Evolutionary conservation across 2,329 filamentous ascomycete genomes (phyloP).

Genomic region (Ceratocystis albifundus): DNA sequence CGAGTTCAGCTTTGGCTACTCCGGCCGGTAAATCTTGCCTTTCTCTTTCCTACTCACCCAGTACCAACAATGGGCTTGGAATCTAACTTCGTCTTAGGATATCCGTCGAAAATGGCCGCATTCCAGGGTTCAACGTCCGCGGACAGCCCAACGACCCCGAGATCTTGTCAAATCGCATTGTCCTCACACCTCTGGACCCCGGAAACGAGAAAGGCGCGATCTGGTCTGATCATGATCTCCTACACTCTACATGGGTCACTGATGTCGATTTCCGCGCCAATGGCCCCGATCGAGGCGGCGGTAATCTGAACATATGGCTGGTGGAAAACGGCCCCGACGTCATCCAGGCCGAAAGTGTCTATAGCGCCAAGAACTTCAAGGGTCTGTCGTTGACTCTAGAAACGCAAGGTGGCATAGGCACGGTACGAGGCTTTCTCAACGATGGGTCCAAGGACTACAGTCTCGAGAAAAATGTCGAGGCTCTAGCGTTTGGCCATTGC

Average conservation of each 20-base stretch:
- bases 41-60: background rate
- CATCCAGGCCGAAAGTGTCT: slow-evolving; percentile 65
- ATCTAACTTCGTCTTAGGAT: slow-evolving; percentile 38
- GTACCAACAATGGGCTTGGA: no score
- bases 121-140: slow-evolving; percentile 45
- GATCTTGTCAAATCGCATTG: slow-evolving; percentile 74
- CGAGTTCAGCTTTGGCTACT: slow-evolving; percentile 67
- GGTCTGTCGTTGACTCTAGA: slow-evolving; percentile 83
- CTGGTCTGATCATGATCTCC: slow-evolving; percentile 58
- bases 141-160: slow-evolving; percentile 47
- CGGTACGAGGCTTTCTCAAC: slow-evolving; percentile 84
- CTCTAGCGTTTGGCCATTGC: slow-evolving; percentile 86
- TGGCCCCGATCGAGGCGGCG: slow-evolving; percentile 72
- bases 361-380: slow-evolving; percentile 75
- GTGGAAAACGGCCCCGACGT: slow-evolving; percentile 53
- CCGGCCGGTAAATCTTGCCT: slow-evolving; percentile 39
- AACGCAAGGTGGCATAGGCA: slow-evolving; percentile 65
- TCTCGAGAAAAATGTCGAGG: slow-evolving; percentile 64
- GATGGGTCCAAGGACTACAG: slow-evolving; percentile 75
- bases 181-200: slow-evolving; percentile 78
- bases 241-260: slow-evolving; percentile 61
- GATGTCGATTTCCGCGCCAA: slow-evolving; percentile 81
- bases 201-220: slow-evolving; percentile 74
- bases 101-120: slow-evolving; percentile 43
- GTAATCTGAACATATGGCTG: slow-evolving; percentile 92